Conservation (phyloP, 345 rosid genomes). For the Kandelia obovata region DNA sequence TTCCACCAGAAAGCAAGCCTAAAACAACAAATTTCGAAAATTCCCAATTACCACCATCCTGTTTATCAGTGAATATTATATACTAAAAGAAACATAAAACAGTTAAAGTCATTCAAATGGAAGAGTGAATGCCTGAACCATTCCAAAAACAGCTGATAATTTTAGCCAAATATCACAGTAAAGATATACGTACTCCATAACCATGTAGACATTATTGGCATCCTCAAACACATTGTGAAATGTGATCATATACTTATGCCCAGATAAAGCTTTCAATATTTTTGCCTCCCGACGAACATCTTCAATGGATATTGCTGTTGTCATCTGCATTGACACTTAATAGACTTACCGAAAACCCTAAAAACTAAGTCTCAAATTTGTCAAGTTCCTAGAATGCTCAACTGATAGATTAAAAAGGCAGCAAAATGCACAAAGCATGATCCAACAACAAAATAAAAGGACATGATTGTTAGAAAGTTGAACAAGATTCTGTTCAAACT, state of each 20-base stretch:
- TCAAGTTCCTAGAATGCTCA: not conserved
- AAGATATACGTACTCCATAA: conserved; percentile 66
- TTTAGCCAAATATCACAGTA: not conserved
- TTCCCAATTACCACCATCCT: not conserved
- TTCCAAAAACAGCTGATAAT: not conserved
- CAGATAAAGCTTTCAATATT: conserved; percentile 68
- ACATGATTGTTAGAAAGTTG: not conserved
- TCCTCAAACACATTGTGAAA: conserved; percentile 82
- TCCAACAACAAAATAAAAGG: not conserved
- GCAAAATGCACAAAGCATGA: not conserved
- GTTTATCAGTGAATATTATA: not conserved
- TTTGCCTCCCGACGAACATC: conserved; percentile 92
- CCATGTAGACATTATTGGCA: conserved; percentile 60
- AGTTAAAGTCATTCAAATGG: not conserved
- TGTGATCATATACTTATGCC: conserved; percentile 66
- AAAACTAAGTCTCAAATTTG: not conserved
- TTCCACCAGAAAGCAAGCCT: conserved; percentile 3
- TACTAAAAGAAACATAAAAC: not conserved
- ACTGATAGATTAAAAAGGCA: not conserved
- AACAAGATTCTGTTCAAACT: not conserved
- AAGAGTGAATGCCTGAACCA: not conserved
- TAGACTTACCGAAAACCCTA: not conserved
- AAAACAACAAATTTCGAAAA: not conserved
- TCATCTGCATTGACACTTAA: conserved; percentile 57
- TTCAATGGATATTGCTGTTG: conserved; percentile 71